Evolutionary conservation across 495 filamentous ascomycete species (phyloP).

Genomic region (Bathelium albidoporum): DNA sequence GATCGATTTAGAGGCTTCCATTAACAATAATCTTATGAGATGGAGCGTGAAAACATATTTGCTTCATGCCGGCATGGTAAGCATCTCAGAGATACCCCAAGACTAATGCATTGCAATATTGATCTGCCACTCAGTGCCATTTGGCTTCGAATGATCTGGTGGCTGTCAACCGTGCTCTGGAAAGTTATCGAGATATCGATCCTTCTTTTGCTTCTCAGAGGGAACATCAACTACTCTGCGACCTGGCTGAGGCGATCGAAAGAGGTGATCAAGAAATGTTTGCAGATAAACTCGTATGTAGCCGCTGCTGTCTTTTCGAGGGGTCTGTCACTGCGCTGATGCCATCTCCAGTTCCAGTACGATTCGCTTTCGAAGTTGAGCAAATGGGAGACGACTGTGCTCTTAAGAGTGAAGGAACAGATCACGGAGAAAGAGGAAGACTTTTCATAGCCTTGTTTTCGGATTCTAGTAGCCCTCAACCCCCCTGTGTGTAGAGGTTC

Average conservation of each 20-base stretch:
- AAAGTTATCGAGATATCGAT: slow-evolving; percentile 74
- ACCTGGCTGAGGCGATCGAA: slow-evolving; percentile 62
- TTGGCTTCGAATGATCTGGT: slow-evolving; percentile 52
- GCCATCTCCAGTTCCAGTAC: slow-evolving; percentile 49
- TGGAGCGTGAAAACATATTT: slow-evolving; percentile 91
- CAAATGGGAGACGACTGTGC: slow-evolving; percentile 87
- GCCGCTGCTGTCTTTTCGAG: background rate
- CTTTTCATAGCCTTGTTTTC: slow-evolving; percentile 45
- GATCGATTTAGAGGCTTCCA: slow-evolving; percentile 9
- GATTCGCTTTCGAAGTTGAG: slow-evolving; percentile 86
- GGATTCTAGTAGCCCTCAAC: background rate
- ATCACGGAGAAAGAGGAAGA: slow-evolving; percentile 71
- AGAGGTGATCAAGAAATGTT: slow-evolving; percentile 67
- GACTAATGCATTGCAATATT: background rate
- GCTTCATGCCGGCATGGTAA: slow-evolving; percentile 66
- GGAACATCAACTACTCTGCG: slow-evolving; percentile 68
- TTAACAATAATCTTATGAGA: slow-evolving; percentile 69
- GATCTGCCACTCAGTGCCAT: slow-evolving; percentile 13
- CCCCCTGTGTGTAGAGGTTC: background rate
- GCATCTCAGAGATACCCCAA: background rate
- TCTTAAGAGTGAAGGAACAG: slow-evolving; percentile 69
- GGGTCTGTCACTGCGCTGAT: background rate
- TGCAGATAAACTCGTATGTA: slow-evolving; percentile 58
- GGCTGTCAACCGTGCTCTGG: slow-evolving; percentile 61
- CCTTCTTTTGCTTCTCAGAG: slow-evolving; percentile 60